Conservation (phyloP, 345 rosid species). For the Orychophragmus violaceus region DNA sequence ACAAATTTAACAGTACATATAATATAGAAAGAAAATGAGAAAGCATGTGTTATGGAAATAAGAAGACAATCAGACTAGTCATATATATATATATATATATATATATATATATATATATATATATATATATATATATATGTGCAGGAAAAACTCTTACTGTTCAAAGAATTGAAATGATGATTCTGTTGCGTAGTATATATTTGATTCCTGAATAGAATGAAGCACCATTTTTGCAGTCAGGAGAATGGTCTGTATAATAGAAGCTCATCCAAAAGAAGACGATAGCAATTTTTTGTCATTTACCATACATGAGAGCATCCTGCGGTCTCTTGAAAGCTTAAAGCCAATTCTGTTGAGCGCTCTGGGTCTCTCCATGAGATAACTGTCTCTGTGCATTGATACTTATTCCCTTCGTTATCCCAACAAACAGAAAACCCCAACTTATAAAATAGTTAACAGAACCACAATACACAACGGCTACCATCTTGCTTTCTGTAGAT, state of each 20-base stretch:
- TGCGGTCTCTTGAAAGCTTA: constrained; percentile 80
- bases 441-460: not conserved
- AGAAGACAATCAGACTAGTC: not conserved
- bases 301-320: constrained; percentile 77
- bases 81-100: too few relatives aligned
- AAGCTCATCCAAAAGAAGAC: not conserved
- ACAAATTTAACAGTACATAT: not conserved
- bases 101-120: too few relatives aligned
- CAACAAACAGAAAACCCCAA: not conserved
- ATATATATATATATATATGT: not conserved
- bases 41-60: not conserved
- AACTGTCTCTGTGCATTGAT: constrained; percentile 53
- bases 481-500: constrained; percentile 91
- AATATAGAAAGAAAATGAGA: not conserved
- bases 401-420: not conserved
- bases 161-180: constrained; percentile 58
- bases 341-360: constrained; percentile 60
- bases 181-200: constrained; percentile 66
- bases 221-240: constrained; percentile 16
- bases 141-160: constrained; percentile 50
- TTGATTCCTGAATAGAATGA: constrained; percentile 40
- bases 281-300: not conserved
- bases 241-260: too few relatives aligned
- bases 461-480: constrained; percentile 22
- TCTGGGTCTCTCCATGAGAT: constrained; percentile 97